Percentiles rank a stretch among this genome's conserved stretches.
phyloP scores from a whole-genome alignment of 805 yeast species.

The Yarrowia divulgata region DNA sequence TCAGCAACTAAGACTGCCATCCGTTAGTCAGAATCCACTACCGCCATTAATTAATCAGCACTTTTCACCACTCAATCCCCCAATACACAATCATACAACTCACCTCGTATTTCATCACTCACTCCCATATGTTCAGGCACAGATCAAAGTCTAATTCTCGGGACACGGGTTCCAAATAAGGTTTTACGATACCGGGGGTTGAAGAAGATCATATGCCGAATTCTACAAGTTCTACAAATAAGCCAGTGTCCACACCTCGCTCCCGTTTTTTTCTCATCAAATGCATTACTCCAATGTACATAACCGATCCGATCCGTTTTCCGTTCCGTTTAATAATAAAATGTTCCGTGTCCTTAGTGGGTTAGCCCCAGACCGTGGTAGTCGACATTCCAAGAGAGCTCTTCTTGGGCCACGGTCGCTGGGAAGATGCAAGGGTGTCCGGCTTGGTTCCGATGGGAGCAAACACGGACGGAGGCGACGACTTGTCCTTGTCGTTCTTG shows the following conservation, averaged over 20 bases:
- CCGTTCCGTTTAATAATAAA: constrained; percentile 37
- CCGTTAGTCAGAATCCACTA: no score
- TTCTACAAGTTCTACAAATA: no score
- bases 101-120: no score
- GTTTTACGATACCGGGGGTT: constrained; percentile 5
- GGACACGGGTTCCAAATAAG: background rate
- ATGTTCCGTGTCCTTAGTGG: constrained; percentile 5
- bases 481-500: constrained; percentile 2
- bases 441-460: constrained; percentile 36
- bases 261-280: background rate
- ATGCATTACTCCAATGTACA: constrained; percentile 39
- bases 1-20: no score
- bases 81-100: no score
- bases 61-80: no score
- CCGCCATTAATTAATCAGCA: no score
- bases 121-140: no score
- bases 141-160: background rate
- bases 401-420: constrained; percentile 37
- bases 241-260: no score
- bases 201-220: background rate
- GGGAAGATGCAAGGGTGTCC: constrained; percentile 38
- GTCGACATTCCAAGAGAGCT: constrained; percentile 33
- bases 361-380: constrained; percentile 33
- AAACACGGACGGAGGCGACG: constrained; percentile 37
- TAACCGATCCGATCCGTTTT: constrained; percentile 34